These are phyloP conservation scores for Plasmodium malariae DNA, from an alignment of 169 alveolate genomes.

Conservation along the genomic window DNA sequence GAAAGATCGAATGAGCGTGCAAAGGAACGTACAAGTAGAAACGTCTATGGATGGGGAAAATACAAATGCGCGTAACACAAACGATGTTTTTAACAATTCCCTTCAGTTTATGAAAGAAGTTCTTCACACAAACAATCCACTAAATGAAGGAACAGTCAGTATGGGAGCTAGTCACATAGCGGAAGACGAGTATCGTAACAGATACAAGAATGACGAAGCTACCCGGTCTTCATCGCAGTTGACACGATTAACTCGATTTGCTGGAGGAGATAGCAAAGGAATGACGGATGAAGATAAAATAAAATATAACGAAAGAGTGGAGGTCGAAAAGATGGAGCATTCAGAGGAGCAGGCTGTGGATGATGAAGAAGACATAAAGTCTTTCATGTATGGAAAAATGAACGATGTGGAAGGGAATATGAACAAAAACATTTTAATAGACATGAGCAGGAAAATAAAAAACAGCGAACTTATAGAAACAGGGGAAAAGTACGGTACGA, in stretches of 20 bases:
- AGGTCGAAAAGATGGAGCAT: not conserved
- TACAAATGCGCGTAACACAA: not conserved
- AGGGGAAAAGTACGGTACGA: slow-evolving; percentile 71
- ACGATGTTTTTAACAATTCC: not conserved
- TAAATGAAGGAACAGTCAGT: not conserved
- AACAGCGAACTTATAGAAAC: slow-evolving; percentile 74
- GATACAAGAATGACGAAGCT: not conserved
- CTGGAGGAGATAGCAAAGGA: not conserved
- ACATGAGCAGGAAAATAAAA: slow-evolving; percentile 68
- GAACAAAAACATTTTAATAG: slow-evolving; percentile 63
- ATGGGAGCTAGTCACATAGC: not conserved
- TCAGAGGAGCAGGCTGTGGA: not conserved
- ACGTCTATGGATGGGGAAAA: too few species aligned
- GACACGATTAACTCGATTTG: too few species aligned
- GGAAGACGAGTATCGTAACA: not conserved
- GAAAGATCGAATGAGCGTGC: not conserved
- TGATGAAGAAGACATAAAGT: slow-evolving; percentile 41
- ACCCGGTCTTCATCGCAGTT: not conserved
- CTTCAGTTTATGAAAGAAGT: too few species aligned
- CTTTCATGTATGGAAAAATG: slow-evolving; percentile 23
- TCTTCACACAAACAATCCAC: not conserved
- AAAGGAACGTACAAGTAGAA: too few species aligned
- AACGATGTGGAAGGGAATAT: slow-evolving; percentile 46
- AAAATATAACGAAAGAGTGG: not conserved
- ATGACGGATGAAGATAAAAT: not conserved